These are phyloP conservation scores for Echeveria elegans DNA, from an alignment of 164 flowering plant species.

Conservation along the genomic window DNA sequence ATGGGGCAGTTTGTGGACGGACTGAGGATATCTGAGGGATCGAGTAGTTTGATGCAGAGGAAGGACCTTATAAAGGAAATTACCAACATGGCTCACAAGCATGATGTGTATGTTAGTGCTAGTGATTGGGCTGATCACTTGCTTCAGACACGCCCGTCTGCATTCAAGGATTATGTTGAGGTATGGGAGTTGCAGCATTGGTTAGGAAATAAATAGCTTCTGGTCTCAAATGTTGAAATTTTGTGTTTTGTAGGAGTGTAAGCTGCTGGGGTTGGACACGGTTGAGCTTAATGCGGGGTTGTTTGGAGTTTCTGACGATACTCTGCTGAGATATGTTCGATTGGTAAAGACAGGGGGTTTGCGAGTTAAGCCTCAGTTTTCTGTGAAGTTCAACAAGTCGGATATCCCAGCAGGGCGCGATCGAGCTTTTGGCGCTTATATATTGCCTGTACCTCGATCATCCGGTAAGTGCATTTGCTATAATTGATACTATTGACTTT, in stretches of 20 bases:
- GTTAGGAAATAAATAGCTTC: not conserved
- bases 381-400: constrained; percentile 61
- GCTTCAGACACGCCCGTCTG: constrained; percentile 55
- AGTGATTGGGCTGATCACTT: constrained; percentile 91
- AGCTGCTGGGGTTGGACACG: constrained; percentile 77
- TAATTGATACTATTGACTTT: not conserved
- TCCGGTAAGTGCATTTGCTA: constrained; percentile 33
- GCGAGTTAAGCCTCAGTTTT: constrained; percentile 73
- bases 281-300: constrained; percentile 75
- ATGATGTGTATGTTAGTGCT: constrained; percentile 76
- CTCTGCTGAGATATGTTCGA: constrained; percentile 72
- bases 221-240: not conserved
- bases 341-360: constrained; percentile 71
- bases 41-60: constrained; percentile 62
- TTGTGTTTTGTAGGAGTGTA: constrained; percentile 56
- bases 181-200: constrained; percentile 20
- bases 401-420: constrained; percentile 49
- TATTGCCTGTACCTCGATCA: constrained; percentile 42
- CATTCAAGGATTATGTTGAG: constrained; percentile 66
- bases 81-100: constrained; percentile 74
- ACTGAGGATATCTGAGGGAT: constrained; percentile 76
- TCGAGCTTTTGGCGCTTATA: constrained; percentile 83
- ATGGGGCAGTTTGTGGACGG: constrained; percentile 92
- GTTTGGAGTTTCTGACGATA: constrained; percentile 75
- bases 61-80: constrained; percentile 49